Conservation (phyloP, 2,329 filamentous ascomycete genomes). For the Sarocladium brachiariae region DNA sequence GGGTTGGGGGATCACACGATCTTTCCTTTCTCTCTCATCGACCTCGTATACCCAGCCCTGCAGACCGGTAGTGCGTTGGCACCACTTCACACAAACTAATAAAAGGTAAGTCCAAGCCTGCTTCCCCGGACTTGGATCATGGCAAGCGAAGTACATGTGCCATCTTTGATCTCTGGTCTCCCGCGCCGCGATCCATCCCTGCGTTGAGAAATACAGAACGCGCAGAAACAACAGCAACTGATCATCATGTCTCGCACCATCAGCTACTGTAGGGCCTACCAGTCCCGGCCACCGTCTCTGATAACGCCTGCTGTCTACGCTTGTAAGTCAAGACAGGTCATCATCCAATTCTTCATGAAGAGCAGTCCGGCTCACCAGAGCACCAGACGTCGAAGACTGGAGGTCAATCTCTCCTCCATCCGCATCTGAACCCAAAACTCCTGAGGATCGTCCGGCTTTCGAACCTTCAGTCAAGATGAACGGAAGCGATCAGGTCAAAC, state of each 20-base stretch:
- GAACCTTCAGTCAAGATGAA: constrained; percentile 36
- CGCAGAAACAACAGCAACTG: background rate
- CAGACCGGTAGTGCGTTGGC: background rate
- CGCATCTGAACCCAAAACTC: constrained; percentile 4
- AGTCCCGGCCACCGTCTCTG: constrained; percentile 4
- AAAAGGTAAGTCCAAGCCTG: constrained; percentile 2
- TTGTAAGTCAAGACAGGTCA: background rate
- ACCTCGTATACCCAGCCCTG: background rate
- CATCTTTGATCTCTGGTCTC: background rate
- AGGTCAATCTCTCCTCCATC: constrained; percentile 5
- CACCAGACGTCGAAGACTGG: constrained; percentile 9
- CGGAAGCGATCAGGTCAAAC: constrained; percentile 42
- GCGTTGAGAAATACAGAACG: no score
- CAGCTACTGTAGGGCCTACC: constrained; percentile 7
- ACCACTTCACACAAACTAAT: constrained; percentile 3
- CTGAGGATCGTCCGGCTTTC: constrained; percentile 2
- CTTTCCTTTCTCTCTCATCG: background rate
- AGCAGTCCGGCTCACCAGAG: background rate
- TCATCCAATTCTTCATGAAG: background rate
- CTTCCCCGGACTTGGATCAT: constrained; percentile 2
- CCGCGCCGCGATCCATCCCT: no score
- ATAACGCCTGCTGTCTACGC: constrained; percentile 7
- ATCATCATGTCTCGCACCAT: constrained; percentile 8
- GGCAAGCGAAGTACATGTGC: background rate
- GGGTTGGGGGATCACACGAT: constrained; percentile 8